Evolutionary conservation across 2,329 filamentous ascomycete species (phyloP).

Genomic region (Stagonosporopsis vannaccii): DNA sequence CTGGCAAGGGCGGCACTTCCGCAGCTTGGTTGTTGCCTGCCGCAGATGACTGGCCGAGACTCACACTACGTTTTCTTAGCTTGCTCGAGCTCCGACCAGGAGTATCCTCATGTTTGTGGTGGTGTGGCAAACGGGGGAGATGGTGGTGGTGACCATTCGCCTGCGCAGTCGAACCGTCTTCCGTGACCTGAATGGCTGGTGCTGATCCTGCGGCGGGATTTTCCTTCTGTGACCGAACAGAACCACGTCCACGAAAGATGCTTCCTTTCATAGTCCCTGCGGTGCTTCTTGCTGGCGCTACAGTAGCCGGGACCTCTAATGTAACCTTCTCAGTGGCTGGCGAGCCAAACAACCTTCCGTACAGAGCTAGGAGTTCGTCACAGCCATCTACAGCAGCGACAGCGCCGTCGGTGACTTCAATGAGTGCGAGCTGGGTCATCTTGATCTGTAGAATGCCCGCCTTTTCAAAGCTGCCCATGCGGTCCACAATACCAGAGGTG

Average conservation of each 20-base stretch:
- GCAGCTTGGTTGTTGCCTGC: conserved; percentile 27
- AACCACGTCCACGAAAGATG: conserved; percentile 69
- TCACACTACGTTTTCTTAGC: conserved; percentile 51
- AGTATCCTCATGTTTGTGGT: conserved; percentile 46
- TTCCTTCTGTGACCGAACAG: conserved; percentile 27
- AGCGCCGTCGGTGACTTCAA: conserved; percentile 84
- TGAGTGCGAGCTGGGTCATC: conserved; percentile 87
- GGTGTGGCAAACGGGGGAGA: conserved; percentile 42
- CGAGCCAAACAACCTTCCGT: conserved; percentile 79
- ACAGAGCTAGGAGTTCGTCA: conserved; percentile 83
- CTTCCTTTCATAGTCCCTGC: conserved; percentile 76
- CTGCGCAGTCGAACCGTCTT: conserved; percentile 56
- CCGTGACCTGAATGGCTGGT: conserved; percentile 79
- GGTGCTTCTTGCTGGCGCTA: conserved; percentile 65
- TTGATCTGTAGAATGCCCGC: conserved; percentile 91
- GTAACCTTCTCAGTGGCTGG: conserved; percentile 49
- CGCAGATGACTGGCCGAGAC: conserved; percentile 40
- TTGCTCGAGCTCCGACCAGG: conserved; percentile 50
- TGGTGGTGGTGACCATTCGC: conserved; percentile 47
- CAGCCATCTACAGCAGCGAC: conserved; percentile 87
- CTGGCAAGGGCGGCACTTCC: conserved; percentile 37
- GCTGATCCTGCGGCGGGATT: conserved; percentile 50
- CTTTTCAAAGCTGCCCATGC: conserved; percentile 84
- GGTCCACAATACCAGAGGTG: conserved; percentile 69
- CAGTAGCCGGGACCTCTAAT: conserved; percentile 54